A percentile compares a stretch with the other conserved stretches of the same genome.
Conservation (phyloP, 768 basidiomycete species). For the Agrocybe pediades region DNA sequence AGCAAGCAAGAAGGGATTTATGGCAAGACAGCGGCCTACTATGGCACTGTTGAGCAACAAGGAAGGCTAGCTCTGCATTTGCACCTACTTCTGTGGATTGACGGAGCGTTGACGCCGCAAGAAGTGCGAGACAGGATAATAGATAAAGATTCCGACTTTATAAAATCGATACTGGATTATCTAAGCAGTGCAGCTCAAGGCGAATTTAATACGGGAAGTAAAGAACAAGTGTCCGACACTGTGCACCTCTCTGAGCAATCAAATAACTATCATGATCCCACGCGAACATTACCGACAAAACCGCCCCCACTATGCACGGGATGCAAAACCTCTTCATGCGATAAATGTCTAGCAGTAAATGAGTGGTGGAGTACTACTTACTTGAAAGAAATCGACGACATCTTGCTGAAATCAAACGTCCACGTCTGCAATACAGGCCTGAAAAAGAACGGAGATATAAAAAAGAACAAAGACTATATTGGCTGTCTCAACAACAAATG, state of each 20-base stretch:
- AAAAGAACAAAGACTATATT: constrained; percentile 9
- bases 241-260: not conserved
- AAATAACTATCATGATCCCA: constrained; percentile 22
- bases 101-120: constrained; percentile 24
- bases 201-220: constrained; percentile 26
- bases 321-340: too few species aligned
- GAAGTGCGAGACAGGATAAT: constrained; percentile 28
- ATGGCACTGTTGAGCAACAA: constrained; percentile 43
- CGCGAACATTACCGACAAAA: constrained; percentile 19
- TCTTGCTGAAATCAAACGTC: constrained; percentile 27
- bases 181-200: constrained; percentile 33
- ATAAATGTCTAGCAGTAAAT: not conserved
- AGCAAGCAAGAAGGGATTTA: constrained; percentile 24
- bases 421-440: constrained; percentile 24
- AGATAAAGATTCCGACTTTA: constrained; percentile 23
- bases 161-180: constrained; percentile 26
- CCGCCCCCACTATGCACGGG: constrained; percentile 19
- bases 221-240: constrained; percentile 13
- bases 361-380: constrained; percentile 22
- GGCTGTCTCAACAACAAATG: constrained; percentile 22
- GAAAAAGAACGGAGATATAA: constrained; percentile 16
- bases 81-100: constrained; percentile 38
- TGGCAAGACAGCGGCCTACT: constrained; percentile 31
- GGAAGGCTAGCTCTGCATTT: constrained; percentile 36
- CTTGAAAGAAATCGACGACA: constrained; percentile 24